phyloP scores from a whole-genome alignment of 805 yeast species.

The Candida ovalis region DNA sequence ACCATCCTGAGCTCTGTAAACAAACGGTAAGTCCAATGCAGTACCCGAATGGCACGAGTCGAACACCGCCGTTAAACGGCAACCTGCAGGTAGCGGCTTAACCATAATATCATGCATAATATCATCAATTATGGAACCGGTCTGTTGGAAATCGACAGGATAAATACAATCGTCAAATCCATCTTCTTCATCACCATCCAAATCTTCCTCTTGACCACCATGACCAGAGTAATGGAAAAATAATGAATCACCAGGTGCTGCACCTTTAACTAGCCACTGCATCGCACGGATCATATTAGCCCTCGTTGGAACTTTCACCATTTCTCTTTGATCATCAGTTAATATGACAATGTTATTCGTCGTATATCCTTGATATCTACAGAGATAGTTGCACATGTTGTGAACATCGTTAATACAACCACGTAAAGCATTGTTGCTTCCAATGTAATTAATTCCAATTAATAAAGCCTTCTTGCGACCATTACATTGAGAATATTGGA shows the following conservation, averaged over 20 bases:
- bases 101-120: slow-evolving; percentile 70
- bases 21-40: slow-evolving; percentile 73
- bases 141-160: slow-evolving; percentile 46
- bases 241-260: slow-evolving; percentile 71
- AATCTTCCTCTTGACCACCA: slow-evolving; percentile 71
- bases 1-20: slow-evolving; percentile 74
- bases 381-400: slow-evolving; percentile 40
- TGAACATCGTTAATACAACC: slow-evolving; percentile 82
- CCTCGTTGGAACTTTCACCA: slow-evolving; percentile 53
- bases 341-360: slow-evolving; percentile 56
- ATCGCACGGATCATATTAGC: slow-evolving; percentile 72
- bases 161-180: slow-evolving; percentile 37
- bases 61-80: slow-evolving; percentile 72
- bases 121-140: slow-evolving; percentile 73
- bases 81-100: slow-evolving; percentile 64
- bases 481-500: slow-evolving; percentile 63
- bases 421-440: slow-evolving; percentile 53
- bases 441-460: slow-evolving; percentile 76
- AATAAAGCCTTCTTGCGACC: slow-evolving; percentile 73
- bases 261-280: slow-evolving; percentile 75
- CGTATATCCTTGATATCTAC: slow-evolving; percentile 42
- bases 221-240: slow-evolving; percentile 87
- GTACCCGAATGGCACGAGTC: slow-evolving; percentile 89
- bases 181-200: slow-evolving; percentile 35
- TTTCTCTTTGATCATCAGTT: slow-evolving; percentile 51